Percentiles rank a stretch among this genome's conserved stretches.
phyloP scores from a whole-genome alignment of 83 land plant genomes.

The Picea engelmannii region DNA sequence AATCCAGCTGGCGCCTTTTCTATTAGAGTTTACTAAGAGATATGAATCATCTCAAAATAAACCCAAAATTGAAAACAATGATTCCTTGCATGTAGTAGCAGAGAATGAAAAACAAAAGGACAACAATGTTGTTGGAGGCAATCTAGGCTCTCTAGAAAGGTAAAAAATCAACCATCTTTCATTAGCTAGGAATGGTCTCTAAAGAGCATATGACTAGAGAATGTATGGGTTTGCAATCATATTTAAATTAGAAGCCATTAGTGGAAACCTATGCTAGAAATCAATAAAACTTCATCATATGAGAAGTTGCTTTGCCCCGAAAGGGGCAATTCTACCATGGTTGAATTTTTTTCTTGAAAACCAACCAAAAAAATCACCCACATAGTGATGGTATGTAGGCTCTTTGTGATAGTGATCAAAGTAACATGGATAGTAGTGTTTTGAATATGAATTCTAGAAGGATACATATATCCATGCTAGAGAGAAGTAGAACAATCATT shows the following conservation, averaged over 20 bases:
- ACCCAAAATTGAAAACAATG: background rate
- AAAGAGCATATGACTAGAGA: background rate
- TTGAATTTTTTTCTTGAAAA: background rate
- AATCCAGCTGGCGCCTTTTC: conserved; percentile 13
- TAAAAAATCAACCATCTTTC: background rate
- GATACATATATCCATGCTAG: background rate
- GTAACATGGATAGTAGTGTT: background rate
- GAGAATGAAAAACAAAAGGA: too few relatives aligned
- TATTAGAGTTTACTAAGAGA: conserved; percentile 7
- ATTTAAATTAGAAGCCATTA: conserved; percentile 1
- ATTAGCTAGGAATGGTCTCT: conserved; percentile 1
- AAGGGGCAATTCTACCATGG: background rate
- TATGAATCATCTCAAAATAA: conserved; percentile 5
- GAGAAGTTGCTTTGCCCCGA: background rate
- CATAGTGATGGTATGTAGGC: background rate
- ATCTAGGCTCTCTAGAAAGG: too few relatives aligned
- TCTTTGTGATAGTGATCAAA: background rate
- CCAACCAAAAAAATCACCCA: too few relatives aligned
- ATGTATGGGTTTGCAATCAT: too few relatives aligned
- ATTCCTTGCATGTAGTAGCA: background rate
- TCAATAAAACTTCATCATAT: background rate
- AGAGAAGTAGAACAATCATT: too few relatives aligned
- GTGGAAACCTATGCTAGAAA: background rate
- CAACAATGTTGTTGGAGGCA: too few relatives aligned
- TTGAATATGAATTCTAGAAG: background rate